Evolutionary conservation across 228 moss, liverwort and hornwort species (phyloP), one percentile per base, ranked within the genome.

Genomic region (Sphagnum fallax): DNA sequence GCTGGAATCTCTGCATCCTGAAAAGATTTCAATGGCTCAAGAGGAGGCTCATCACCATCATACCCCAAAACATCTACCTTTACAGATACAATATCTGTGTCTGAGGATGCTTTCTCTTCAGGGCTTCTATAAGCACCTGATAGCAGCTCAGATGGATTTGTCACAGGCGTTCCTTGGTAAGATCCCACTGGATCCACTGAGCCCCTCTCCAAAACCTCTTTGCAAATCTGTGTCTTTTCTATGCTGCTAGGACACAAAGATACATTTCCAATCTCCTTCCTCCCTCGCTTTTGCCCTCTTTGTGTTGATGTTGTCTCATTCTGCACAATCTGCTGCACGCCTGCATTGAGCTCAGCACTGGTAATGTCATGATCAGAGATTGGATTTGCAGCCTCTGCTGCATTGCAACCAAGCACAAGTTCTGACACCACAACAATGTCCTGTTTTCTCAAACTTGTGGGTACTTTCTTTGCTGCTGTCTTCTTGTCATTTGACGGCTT

Each of bases 11-110:
- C 77, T n/a, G 88, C 78, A 47, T 84, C 71, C 51, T 81, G 71
- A 63, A 88, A 91, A 62, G 84, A 77, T 8, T 79, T 79, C 8
- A 82, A 69, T 4, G 91, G 74, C 76, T 79, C 80, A 50, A 77
- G 81, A 75, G 75, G 77, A 12, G 74, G 64, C 76, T 80, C 73
- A 5, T 77, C 75, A 50, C 70, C 78, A 0, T 78, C 80, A 58
- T 65, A 61, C 52, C 84, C 87, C 15, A 79, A 80, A 8, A 90
- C 79, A 16, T 73, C 70, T 32, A 87, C 87, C 0, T 73, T 71
- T 47, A 87, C 87, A 2, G 65, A 61, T 49, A 78, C 49, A n/a
- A 68, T 69, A 15, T 67, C 73, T 63, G 65, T 60, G 57, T 73
- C 71, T 58, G 63, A 80, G 13, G 50, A 48, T 47, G 68, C 69